Conservation (phyloP, 1,284 basidiomycete species). For the Ganoderma boninense region DNA sequence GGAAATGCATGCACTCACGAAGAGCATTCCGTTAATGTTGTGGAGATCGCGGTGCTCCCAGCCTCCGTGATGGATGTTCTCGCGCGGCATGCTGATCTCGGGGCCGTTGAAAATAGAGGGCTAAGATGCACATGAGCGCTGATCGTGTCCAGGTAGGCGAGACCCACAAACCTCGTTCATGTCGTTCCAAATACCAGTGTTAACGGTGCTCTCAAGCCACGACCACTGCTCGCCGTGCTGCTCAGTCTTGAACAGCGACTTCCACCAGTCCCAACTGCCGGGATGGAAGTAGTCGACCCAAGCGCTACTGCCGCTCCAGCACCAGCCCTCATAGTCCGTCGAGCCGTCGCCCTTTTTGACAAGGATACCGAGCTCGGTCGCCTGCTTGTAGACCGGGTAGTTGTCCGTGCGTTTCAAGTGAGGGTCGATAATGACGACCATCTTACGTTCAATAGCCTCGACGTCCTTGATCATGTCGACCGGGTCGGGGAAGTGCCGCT, state of each 20-base stretch:
- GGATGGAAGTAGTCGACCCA: slow-evolving; percentile 99
- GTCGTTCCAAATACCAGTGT: slow-evolving; percentile 96
- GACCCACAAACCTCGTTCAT: slow-evolving; percentile 85
- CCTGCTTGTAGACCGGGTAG: slow-evolving; percentile 90
- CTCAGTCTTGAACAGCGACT: slow-evolving; percentile 77
- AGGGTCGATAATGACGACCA: slow-evolving; percentile 97
- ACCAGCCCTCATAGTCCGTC: slow-evolving; percentile 96
- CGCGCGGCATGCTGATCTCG: slow-evolving; percentile 97
- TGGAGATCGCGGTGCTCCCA: slow-evolving; percentile 99
- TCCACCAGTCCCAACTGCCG: slow-evolving; percentile 92
- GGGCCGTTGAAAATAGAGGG: slow-evolving; percentile 98
- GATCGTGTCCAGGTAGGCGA: not conserved
- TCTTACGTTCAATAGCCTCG: slow-evolving; percentile 89
- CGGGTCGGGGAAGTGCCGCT: slow-evolving; percentile 92
- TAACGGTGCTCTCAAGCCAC: slow-evolving; percentile 81
- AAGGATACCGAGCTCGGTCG: slow-evolving; percentile 82
- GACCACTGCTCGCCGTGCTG: slow-evolving; percentile 61
- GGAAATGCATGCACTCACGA: slow-evolving; percentile 52
- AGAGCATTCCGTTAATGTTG: slow-evolving; percentile 93
- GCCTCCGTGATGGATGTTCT: slow-evolving; percentile 90
- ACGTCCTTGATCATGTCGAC: slow-evolving; percentile 93
- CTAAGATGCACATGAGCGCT: slow-evolving; percentile 48
- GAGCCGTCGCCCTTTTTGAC: slow-evolving; percentile 84
- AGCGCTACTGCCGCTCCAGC: slow-evolving; percentile 94
- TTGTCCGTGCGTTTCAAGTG: slow-evolving; percentile 88